Evolutionary conservation across 768 basidiomycete species (phyloP), one percentile per base, ranked within the genome.

Genomic region (Lyophyllum shimeji): DNA sequence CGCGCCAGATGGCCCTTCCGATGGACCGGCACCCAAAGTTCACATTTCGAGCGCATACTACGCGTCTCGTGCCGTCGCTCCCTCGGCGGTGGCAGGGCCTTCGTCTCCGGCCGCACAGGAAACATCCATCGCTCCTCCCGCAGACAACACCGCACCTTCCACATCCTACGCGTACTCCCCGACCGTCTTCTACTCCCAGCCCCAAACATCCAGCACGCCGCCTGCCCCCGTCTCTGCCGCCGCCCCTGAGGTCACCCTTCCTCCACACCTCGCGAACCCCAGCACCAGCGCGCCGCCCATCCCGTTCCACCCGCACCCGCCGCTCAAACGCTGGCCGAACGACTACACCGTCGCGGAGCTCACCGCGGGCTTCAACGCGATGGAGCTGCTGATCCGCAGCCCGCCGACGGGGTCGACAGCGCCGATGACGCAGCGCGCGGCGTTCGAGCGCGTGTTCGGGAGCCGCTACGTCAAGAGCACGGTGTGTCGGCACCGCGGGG

Each of bases 301-400:
- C 45, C 76, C 83, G 2, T 79, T 81, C 52, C 82, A 82, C 60
- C 78, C 84, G 0, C 84, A 85, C 60, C 83, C 85, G 1, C 84
- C 85, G 2, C 72, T 86, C 25, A 88, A 87, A 64, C 82, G 85
- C 13, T 89, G 87, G 87, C 87, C 87, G 33, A 87, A 88, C 63
- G 87, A 89, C 69, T 87, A 86, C 66, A 84, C 83, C 8, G 87
- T 89, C 20, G 78, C 76, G 48, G 86, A 89, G 65, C 74, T 89
- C 53, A 78, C 85, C 1, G 65, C 68, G 1, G 87, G 87, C 1
- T 87, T 89, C 67, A 76, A 74, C 34, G 69, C 79, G 39, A 78
- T 79, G 77, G 78, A 79, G 65, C 64, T 55, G 40, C 77, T 70
- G 59, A 74, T 67, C 29, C 67, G 71, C 0, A 71, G 72, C 29